phyloP scores from a whole-genome alignment of 2,329 filamentous ascomycete genomes.

The Alternaria arborescens region DNA sequence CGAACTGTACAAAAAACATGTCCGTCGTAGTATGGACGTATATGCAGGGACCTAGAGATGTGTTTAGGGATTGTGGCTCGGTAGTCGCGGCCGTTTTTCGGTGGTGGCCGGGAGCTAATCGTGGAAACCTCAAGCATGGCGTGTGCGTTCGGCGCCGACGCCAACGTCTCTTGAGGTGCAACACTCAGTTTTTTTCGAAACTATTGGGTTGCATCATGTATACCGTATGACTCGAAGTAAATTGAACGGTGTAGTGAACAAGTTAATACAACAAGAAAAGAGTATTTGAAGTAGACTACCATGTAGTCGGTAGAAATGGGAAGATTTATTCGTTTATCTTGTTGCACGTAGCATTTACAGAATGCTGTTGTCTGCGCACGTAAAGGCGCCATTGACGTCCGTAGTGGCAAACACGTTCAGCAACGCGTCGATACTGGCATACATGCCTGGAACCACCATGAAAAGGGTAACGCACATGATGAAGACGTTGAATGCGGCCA shows the following conservation, averaged over 20 bases:
- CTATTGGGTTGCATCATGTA: background rate
- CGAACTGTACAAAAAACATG: background rate
- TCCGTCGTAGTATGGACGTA: background rate
- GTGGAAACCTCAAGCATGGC: background rate
- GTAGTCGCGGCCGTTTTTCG: background rate
- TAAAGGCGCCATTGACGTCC: constrained; percentile 39
- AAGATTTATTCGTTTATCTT: background rate
- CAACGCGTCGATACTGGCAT: constrained; percentile 34
- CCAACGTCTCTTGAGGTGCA: background rate
- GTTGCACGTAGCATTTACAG: constrained; percentile 17
- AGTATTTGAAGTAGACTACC: background rate
- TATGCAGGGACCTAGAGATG: background rate
- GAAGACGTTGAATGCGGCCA: constrained; percentile 31
- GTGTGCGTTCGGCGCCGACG: background rate
- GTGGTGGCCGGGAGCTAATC: background rate
- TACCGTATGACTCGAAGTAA: background rate
- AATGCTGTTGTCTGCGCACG: constrained; percentile 39
- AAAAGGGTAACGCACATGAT: constrained; percentile 34
- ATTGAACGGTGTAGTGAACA: background rate
- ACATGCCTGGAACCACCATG: constrained; percentile 39
- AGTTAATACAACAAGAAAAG: background rate
- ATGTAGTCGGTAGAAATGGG: background rate
- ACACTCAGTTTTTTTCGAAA: background rate
- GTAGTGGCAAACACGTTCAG: constrained; percentile 36
- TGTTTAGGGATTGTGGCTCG: background rate